phyloP scores from a whole-genome alignment of 345 rosid species.

The Sapria himalayana region DNA sequence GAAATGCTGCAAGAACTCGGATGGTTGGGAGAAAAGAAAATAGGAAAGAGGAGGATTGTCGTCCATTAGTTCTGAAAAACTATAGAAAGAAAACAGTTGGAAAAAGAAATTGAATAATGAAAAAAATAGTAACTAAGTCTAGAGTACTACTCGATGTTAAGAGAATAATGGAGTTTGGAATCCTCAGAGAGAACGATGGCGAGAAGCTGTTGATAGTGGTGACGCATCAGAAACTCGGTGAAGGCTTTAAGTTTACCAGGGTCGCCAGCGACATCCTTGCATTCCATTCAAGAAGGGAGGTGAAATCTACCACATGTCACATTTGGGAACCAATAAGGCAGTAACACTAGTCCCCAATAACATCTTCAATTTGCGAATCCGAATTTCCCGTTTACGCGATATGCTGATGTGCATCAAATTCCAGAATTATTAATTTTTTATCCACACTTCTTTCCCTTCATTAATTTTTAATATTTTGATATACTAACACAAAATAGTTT shows the following conservation, averaged over 20 bases:
- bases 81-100: slow-evolving; percentile 5
- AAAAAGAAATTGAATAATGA: background rate
- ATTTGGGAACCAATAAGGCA: too few relatives aligned
- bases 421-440: too few relatives aligned
- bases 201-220: slow-evolving; percentile 41
- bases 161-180: slow-evolving; percentile 65
- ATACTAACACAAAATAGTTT: too few relatives aligned
- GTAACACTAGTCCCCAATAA: too few relatives aligned
- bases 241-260: slow-evolving; percentile 20
- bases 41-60: slow-evolving; percentile 43
- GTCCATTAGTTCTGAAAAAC: slow-evolving; percentile 61
- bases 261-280: slow-evolving; percentile 9
- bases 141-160: slow-evolving; percentile 32
- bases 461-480: too few relatives aligned
- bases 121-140: background rate
- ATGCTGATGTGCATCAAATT: too few relatives aligned
- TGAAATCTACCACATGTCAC: too few relatives aligned
- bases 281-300: background rate
- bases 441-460: too few relatives aligned
- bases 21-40: slow-evolving; percentile 37
- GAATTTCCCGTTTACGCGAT: too few relatives aligned
- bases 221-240: slow-evolving; percentile 36
- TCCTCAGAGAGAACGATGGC: slow-evolving; percentile 44
- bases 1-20: slow-evolving; percentile 28
- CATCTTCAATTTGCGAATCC: too few relatives aligned